phyloP scores from a whole-genome alignment of 176 grass and related monocot species.

The Neostapfia colusana region DNA sequence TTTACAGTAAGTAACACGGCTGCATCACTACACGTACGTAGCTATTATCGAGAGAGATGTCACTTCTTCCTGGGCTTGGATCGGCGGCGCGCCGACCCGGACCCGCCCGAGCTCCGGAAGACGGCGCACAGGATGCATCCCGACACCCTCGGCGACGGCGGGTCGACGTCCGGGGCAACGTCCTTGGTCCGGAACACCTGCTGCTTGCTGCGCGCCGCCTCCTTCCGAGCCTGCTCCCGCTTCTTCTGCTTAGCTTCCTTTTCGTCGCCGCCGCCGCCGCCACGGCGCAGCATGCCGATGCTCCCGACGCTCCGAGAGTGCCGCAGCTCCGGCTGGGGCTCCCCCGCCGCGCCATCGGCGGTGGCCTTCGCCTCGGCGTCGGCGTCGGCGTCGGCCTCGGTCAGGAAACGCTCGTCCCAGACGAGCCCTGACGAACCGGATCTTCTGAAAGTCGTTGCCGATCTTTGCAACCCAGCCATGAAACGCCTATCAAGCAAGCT shows the following conservation, averaged over 20 bases:
- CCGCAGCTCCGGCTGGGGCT: conserved; percentile 49
- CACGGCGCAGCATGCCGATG: conserved; percentile 42
- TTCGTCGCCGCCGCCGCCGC: neutral
- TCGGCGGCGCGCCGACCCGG: conserved; percentile 5
- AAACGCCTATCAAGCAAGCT: conserved; percentile 17
- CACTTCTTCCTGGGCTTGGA: conserved; percentile 47
- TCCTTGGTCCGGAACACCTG: conserved; percentile 63
- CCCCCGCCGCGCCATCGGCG: neutral
- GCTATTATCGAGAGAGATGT: neutral
- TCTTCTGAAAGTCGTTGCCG: conserved; percentile 74
- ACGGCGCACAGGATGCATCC: conserved; percentile 75
- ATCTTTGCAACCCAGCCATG: conserved; percentile 90
- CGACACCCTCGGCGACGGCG: conserved; percentile 70
- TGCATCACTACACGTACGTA: neutral
- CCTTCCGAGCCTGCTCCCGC: conserved; percentile 36
- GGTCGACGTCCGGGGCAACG: conserved; percentile 64
- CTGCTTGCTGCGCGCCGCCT: conserved; percentile 23
- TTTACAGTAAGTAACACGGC: conserved; percentile 9
- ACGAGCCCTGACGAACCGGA: conserved; percentile 81
- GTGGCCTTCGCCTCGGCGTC: conserved; percentile 25
- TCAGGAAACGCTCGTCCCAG: conserved; percentile 78
- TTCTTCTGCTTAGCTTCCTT: conserved; percentile 31
- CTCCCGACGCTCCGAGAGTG: conserved; percentile 68
- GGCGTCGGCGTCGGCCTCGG: conserved; percentile 12
- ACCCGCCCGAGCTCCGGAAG: conserved; percentile 43